Percentiles rank a stretch among this genome's conserved stretches.
These are phyloP conservation scores for Clarireedia sp. DNA, from an alignment of 2,329 filamentous ascomycete genomes.

Conservation along the genomic window DNA sequence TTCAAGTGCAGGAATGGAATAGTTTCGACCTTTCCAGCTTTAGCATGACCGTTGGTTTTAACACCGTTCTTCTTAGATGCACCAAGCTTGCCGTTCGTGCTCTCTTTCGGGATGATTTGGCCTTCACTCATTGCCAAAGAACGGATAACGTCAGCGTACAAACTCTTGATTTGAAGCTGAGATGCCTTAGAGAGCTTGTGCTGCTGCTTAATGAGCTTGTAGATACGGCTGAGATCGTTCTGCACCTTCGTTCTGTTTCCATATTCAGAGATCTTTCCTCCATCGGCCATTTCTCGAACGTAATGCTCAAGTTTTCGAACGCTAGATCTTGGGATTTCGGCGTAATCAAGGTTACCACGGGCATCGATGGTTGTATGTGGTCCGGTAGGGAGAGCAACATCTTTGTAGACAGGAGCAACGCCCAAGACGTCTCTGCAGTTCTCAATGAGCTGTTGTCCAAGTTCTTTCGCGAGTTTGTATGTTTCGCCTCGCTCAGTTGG, in stretches of 20 bases:
- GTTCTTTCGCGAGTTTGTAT: constrained; percentile 93
- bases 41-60: constrained; percentile 46
- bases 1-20: constrained; percentile 97
- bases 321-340: constrained; percentile 77
- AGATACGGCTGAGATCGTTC: constrained; percentile 87
- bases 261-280: constrained; percentile 97
- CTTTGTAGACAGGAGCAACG: constrained; percentile 85
- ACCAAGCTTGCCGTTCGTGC: constrained; percentile 46
- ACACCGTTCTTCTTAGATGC: constrained; percentile 48
- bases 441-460: constrained; percentile 87
- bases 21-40: constrained; percentile 86
- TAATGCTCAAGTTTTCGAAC: constrained; percentile 98
- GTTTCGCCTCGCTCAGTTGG: constrained; percentile 94
- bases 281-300: constrained; percentile 96
- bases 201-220: constrained; percentile 97
- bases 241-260: constrained; percentile 98
- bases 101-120: constrained; percentile 89
- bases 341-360: constrained; percentile 85
- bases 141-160: constrained; percentile 91
- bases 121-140: constrained; percentile 96
- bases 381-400: constrained; percentile 85
- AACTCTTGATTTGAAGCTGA: constrained; percentile 88
- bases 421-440: constrained; percentile 93
- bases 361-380: constrained; percentile 89
- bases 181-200: constrained; percentile 96